Base-by-base conservation (phyloP, 164 flowering plant species). In the Paratinospora sagittata region DNA sequence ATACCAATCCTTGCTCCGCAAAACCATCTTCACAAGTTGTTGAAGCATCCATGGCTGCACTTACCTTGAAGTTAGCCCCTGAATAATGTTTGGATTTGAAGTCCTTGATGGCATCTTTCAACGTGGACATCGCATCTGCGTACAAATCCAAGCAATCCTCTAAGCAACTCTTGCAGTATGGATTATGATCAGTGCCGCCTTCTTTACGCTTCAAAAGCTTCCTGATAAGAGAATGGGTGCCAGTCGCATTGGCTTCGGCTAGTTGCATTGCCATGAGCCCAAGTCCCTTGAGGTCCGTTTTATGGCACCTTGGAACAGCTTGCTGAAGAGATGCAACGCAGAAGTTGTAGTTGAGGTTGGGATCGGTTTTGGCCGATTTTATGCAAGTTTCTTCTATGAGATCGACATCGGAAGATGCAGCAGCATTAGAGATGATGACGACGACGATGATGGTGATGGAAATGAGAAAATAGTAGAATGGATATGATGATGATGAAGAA, bases 21-120 rank as follows among this genome's bases (percentile, higher is more conserved):
- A 81, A 81, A 27, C 86, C 84, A 37, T 80, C 80, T 69, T 84
- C 83, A 62, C 86, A 84, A 36, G 84, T 81, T 2, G 64, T 0
- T 2, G 80, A 63, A 0, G 70, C 77, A 23, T 76, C 83, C 80
- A 84, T 78, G n/a, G 75, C 79, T 0, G 80, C 62, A 11, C 83
- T 81, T 11, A 78, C 60, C 14, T 63, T 33, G 0, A 78, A 7
- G 43, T 81, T 80, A 9, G 82, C 80, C 8, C 26, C 67, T 2
- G 1, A 4, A 7, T 69, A 78, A 23, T 66, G 43, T 68, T 27
- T 70, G 0, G 47, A 1, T 55, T 67, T 39, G 26, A 75, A 69
- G 49, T 67, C 75, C 6, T 27, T 7, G 0, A 41, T 16, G 0
- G 71, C 77, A 0, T 52, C 68, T 13, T 57, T 13, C 23, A 84